phyloP scores from a whole-genome alignment of 306 rosid genomes.

The Prunus davidiana region DNA sequence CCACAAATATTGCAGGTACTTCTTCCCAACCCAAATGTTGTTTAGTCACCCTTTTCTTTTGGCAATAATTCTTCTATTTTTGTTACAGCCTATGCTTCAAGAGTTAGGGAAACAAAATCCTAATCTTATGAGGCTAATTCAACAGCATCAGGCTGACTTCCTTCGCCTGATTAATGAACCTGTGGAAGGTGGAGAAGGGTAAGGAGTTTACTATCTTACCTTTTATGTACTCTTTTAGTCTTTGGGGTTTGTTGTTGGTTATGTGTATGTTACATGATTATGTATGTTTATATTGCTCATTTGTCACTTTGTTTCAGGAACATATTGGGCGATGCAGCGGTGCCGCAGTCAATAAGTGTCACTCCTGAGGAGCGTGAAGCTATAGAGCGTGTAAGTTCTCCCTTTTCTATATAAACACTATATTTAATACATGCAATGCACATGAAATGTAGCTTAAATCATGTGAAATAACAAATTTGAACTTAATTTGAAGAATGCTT shows the following conservation, averaged over 20 bases:
- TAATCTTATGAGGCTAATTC: conserved; percentile 82
- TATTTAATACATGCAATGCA: neutral
- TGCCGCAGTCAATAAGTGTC: conserved; percentile 74
- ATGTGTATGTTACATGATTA: neutral
- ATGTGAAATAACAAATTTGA: neutral
- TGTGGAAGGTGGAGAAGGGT: conserved; percentile 89
- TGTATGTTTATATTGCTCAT: conserved; percentile 14
- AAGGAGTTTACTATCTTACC: conserved; percentile 26
- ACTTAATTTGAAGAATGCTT: neutral
- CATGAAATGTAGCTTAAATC: neutral
- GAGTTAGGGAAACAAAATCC: conserved; percentile 98
- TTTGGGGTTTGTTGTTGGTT: neutral
- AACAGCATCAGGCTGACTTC: conserved; percentile 85
- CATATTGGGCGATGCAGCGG: conserved; percentile 52
- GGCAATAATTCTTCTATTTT: conserved; percentile 19
- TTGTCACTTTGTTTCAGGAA: conserved; percentile 45
- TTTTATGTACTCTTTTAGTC: conserved; percentile 1
- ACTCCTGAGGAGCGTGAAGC: conserved; percentile 94
- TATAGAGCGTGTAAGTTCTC: conserved; percentile 78
- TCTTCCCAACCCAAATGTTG: conserved; percentile 2
- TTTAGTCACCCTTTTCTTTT: neutral
- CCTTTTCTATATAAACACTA: neutral
- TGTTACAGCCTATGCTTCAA: conserved; percentile 92
- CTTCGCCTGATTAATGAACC: conserved; percentile 90
- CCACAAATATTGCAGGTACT: conserved; percentile 95